A percentile compares a stretch with the other conserved stretches of the same genome.
Conservation (phyloP, 1,284 basidiomycete species). For the Wolfiporia cocos region DNA sequence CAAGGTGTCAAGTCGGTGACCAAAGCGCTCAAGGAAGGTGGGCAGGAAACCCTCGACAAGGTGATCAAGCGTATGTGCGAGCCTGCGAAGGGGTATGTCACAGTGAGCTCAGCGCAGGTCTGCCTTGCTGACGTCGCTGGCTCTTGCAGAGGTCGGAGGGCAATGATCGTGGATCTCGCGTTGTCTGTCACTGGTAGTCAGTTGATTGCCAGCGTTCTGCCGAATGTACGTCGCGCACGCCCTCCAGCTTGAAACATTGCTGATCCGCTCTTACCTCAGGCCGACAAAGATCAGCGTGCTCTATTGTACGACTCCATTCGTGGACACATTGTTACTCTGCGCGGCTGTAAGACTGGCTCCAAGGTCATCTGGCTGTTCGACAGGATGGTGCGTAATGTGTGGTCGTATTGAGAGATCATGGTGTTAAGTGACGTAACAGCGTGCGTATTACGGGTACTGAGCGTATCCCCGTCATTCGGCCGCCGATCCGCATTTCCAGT, state of each 20-base stretch:
- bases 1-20: conserved; percentile 79
- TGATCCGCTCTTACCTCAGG: conserved; percentile 32
- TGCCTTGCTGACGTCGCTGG: neutral
- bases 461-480: neutral
- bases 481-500: neutral
- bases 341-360: conserved; percentile 81
- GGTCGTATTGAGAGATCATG: neutral
- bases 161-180: conserved; percentile 78
- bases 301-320: conserved; percentile 76
- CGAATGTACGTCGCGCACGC: conserved; percentile 41
- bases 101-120: neutral
- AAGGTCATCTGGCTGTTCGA: conserved; percentile 81
- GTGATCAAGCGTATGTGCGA: conserved; percentile 78
- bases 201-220: conserved; percentile 71
- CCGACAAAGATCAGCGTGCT: conserved; percentile 75
- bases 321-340: conserved; percentile 77
- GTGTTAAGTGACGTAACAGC: neutral
- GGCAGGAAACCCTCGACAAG: conserved; percentile 61
- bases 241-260: neutral
- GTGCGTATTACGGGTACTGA: neutral
- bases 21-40: conserved; percentile 79
- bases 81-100: conserved; percentile 62
- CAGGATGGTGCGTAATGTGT: neutral
- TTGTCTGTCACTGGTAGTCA: conserved; percentile 79
- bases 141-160: conserved; percentile 54